Percentiles rank a stretch among this genome's conserved stretches.
phyloP scores from a whole-genome alignment of 805 yeast genomes.

The Hanseniaspora clermontiae region DNA sequence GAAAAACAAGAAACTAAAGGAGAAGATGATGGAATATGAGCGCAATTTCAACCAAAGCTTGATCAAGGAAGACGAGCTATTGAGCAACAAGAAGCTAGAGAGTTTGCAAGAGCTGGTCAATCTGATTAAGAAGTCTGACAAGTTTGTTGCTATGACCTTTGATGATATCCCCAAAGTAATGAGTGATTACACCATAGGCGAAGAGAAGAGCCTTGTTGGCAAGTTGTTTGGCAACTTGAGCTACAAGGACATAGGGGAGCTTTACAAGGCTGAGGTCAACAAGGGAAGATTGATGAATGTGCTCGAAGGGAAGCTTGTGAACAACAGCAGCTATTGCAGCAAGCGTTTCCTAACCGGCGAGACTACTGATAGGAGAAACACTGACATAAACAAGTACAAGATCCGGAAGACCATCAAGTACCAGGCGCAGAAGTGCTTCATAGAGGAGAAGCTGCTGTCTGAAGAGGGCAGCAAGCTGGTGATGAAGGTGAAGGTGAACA shows the following conservation, averaged over 20 bases:
- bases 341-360: conserved; percentile 6
- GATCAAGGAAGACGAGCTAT: neutral
- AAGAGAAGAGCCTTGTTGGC: neutral
- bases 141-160: neutral
- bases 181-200: neutral
- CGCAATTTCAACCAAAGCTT: neutral
- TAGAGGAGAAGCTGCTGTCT: neutral
- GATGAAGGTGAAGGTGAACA: neutral
- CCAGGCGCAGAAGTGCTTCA: conserved; percentile 3
- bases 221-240: neutral
- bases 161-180: neutral
- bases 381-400: neutral
- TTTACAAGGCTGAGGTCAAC: neutral
- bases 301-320: neutral
- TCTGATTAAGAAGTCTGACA: neutral
- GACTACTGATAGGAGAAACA: neutral
- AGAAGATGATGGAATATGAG: neutral
- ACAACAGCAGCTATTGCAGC: neutral
- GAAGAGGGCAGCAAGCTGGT: neutral
- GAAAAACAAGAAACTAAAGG: neutral
- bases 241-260: neutral
- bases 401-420: neutral
- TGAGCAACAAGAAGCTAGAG: neutral
- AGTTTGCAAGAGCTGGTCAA: neutral
- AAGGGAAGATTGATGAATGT: neutral